A percentile compares a stretch with the other conserved stretches of the same genome.
These are phyloP conservation scores for Thoreauomyces humboldtii DNA, from an alignment of 192 early-diverging fungal species.

Conservation along the genomic window DNA sequence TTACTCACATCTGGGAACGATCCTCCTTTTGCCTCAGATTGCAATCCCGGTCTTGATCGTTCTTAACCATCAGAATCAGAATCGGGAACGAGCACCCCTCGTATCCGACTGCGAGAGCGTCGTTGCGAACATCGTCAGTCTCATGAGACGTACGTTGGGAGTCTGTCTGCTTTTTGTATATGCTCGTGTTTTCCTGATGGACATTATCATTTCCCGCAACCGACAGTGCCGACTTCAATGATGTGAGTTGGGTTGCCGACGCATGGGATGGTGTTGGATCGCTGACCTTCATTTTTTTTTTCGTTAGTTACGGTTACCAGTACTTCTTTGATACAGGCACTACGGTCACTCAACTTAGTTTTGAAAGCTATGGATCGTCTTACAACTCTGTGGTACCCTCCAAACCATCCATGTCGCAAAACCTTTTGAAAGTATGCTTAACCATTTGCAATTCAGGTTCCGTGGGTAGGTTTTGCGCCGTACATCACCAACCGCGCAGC, in stretches of 20 bases:
- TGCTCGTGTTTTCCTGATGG: background rate
- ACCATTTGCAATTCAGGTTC: conserved; percentile 2
- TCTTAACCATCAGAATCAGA: background rate
- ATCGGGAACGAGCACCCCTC: background rate
- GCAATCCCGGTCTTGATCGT: conserved; percentile 5
- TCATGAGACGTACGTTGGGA: conserved; percentile 5
- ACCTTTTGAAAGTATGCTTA: background rate
- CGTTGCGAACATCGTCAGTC: background rate
- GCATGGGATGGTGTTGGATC: background rate
- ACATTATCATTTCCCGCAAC: background rate
- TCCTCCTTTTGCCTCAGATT: conserved; percentile 2
- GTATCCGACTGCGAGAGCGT: conserved; percentile 13
- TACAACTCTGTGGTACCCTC: conserved; percentile 6
- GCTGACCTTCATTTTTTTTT: background rate
- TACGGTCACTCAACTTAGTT: background rate
- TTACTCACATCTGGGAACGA: background rate
- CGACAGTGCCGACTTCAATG: background rate
- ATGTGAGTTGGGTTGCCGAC: conserved; percentile 3
- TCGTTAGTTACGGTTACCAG: background rate
- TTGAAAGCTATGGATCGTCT: background rate
- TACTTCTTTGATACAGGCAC: background rate
- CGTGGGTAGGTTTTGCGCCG: conserved; percentile 17
- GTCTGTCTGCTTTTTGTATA: background rate
- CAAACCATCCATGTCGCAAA: background rate
- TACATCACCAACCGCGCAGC: conserved; percentile 9